Percentiles rank a stretch among this genome's conserved stretches.
Conservation (phyloP, 495 filamentous ascomycete genomes). For the Penicillium manginii region DNA sequence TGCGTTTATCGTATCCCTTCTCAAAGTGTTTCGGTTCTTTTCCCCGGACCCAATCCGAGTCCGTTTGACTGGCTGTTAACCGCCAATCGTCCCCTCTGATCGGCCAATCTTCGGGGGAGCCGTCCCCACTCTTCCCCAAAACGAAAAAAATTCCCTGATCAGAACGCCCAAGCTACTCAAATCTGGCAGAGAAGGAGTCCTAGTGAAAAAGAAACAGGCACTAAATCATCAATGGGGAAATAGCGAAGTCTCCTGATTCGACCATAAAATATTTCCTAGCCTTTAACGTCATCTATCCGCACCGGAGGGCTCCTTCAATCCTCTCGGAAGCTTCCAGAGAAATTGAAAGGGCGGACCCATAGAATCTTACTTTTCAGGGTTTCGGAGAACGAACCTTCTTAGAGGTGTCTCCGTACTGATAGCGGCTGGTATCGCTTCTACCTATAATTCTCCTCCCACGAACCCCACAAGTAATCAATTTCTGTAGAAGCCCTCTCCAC, state of each 20-base stretch:
- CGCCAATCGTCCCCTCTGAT: conserved; percentile 7
- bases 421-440: conserved; percentile 5
- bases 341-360: conserved; percentile 14
- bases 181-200: not conserved
- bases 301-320: not conserved
- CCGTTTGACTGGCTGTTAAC: conserved; percentile 13
- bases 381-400: conserved; percentile 30
- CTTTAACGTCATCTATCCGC: conserved; percentile 7
- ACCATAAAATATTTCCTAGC: not conserved
- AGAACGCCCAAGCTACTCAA: not conserved
- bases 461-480: not conserved
- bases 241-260: not conserved
- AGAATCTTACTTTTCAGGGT: conserved; percentile 12
- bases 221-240: not conserved
- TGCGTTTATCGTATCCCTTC: conserved; percentile 2
- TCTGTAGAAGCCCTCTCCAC: not conserved
- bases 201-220: not conserved
- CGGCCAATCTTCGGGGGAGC: conserved; percentile 20
- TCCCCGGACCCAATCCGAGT: conserved; percentile 2
- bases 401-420: conserved; percentile 22
- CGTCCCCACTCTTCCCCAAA: conserved; percentile 5
- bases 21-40: not conserved
- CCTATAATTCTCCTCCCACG: conserved; percentile 3
- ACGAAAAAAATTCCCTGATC: conserved; percentile 7
- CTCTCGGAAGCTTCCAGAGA: not conserved